These are phyloP conservation scores for Talaromyces rugulosus DNA, from an alignment of 2,329 filamentous ascomycete genomes.

Conservation along the genomic window DNA sequence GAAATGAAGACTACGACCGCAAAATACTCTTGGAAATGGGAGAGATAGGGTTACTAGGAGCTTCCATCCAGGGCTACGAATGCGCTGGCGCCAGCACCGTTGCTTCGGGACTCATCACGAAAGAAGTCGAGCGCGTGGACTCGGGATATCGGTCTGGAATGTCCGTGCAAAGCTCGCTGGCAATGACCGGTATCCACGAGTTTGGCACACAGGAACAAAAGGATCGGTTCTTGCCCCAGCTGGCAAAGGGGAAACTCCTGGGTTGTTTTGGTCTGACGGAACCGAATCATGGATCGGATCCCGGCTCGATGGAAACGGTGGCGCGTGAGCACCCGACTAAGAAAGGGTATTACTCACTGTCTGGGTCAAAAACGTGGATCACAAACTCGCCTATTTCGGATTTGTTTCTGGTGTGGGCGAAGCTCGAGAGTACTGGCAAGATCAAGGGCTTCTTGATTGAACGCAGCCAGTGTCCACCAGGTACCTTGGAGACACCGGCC, in stretches of 20 bases:
- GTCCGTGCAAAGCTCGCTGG: constrained; percentile 89
- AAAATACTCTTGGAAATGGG: constrained; percentile 90
- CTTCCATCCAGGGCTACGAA: constrained; percentile 80
- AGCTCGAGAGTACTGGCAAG: constrained; percentile 84
- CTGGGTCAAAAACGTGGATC: constrained; percentile 90
- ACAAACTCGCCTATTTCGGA: constrained; percentile 90
- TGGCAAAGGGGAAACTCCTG: constrained; percentile 77
- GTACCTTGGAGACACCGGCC: constrained; percentile 83
- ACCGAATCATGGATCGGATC: constrained; percentile 89
- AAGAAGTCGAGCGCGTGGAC: constrained; percentile 85
- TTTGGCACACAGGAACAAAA: constrained; percentile 85
- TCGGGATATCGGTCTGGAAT: constrained; percentile 89
- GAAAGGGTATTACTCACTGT: constrained; percentile 74
- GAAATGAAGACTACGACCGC: constrained; percentile 80
- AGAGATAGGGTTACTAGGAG: constrained; percentile 79
- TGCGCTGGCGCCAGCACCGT: constrained; percentile 86
- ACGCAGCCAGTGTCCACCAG: constrained; percentile 75
- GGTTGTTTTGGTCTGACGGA: constrained; percentile 89
- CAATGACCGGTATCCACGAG: constrained; percentile 87
- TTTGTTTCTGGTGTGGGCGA: constrained; percentile 85
- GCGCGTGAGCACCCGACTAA: constrained; percentile 82
- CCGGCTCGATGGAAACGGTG: constrained; percentile 82
- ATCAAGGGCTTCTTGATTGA: constrained; percentile 92
- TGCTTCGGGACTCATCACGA: constrained; percentile 82
- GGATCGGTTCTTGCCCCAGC: constrained; percentile 71